These are phyloP conservation scores for Solanum chaucha DNA, from an alignment of 257 asterid species.

Conservation along the genomic window DNA sequence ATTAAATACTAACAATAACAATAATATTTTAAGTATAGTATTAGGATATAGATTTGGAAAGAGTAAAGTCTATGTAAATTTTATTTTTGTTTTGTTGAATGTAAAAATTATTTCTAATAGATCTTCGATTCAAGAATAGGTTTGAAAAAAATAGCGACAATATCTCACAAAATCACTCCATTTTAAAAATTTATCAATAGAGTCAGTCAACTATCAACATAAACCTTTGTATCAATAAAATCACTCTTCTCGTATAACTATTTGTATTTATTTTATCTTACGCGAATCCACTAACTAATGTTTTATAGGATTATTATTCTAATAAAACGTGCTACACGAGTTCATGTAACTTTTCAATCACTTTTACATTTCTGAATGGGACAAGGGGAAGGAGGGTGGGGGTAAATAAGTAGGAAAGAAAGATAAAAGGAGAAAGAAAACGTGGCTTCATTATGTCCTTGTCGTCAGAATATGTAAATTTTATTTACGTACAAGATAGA, in stretches of 20 bases:
- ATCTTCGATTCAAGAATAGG: fast-evolving
- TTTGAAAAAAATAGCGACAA: too few species aligned
- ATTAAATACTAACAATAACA: neutral
- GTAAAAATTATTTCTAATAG: neutral
- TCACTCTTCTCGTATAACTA: neutral
- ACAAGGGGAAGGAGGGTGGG: too few species aligned
- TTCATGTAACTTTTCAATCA: neutral
- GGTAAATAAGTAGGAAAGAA: too few species aligned
- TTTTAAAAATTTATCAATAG: too few species aligned
- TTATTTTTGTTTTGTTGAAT: neutral
- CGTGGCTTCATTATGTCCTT: neutral
- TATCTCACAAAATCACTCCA: too few species aligned
- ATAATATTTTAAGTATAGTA: neutral
- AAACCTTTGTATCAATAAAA: too few species aligned
- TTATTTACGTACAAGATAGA: neutral
- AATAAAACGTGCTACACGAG: neutral
- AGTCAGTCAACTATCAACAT: neutral
- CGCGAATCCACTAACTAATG: neutral
- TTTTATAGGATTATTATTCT: neutral
- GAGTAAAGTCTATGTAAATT: neutral
- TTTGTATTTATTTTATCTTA: neutral
- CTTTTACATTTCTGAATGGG: neutral
- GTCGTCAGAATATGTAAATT: neutral
- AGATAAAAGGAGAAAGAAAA: neutral
- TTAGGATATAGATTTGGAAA: neutral